Base-by-base conservation (phyloP, 2,329 filamentous ascomycete genomes). In the Aspergillus neoniger region DNA sequence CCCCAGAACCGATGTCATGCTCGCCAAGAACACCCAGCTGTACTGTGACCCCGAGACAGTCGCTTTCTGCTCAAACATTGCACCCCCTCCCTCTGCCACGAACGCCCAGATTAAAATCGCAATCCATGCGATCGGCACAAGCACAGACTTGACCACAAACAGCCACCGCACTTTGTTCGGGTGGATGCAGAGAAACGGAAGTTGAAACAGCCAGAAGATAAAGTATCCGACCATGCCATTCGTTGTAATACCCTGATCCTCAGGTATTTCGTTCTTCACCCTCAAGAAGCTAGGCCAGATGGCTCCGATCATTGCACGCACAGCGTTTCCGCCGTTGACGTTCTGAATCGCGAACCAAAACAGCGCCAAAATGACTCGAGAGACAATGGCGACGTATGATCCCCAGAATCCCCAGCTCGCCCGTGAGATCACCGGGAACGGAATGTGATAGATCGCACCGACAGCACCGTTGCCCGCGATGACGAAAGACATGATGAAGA, bases 321-420 rank as follows among this genome's bases (percentile, higher is more conserved):
- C 77, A 0, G 80, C 77, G 59, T 84, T 83, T 0, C 83, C 86
- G 0, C 87, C 87, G 63, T 87, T 88, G 61, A 86, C 85, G 43
- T 84, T 85, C 65, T 89, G 86, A 50, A 90, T 88, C 0, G 86
- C 86, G 56, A 89, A 85, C 88, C 84, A 86, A 72, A 86, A 85
- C 17, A 85, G 70, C 5, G 83, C 83, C 3, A 86, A 79, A 58
- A 86, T 81, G 41, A 80, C 78, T 10, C 83, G 78, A 0, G 81
- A 83, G 7, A 85, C 67, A 55, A 86, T 83, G 23, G 82, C 79
- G 39, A 86, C 75, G 67, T 84, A 84, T 23, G 80, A 83, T 56
- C 83, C 83, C 77, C 80, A 85, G 73, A 85, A 86, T 0, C 84
- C 84, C 77, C 83, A 86, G 52, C 79, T 81, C 2, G 83, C 82